A percentile compares a stretch with the other conserved stretches of the same genome.
phyloP scores from a whole-genome alignment of 495 filamentous ascomycete genomes.

The Tuber melanosporum region DNA sequence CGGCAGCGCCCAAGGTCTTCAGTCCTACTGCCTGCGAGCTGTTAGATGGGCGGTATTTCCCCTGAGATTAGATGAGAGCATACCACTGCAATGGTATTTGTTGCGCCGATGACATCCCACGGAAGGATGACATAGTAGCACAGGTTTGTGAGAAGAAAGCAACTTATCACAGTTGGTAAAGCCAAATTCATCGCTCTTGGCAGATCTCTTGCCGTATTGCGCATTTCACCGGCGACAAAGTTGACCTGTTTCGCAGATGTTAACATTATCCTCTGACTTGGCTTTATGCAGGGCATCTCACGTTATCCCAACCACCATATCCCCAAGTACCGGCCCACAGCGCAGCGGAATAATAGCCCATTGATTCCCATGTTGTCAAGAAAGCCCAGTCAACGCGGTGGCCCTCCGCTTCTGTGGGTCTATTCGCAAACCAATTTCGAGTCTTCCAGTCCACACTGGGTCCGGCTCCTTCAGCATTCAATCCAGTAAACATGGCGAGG shows the following conservation, averaged over 20 bases:
- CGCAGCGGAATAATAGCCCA: slow-evolving; percentile 52
- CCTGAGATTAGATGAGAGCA: not conserved
- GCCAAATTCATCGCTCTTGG: slow-evolving; percentile 54
- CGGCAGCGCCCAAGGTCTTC: slow-evolving; percentile 51
- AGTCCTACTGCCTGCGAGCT: slow-evolving; percentile 50
- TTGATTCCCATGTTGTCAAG: slow-evolving; percentile 48
- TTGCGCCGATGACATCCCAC: not conserved
- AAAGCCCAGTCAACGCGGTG: slow-evolving; percentile 48
- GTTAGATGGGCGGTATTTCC: not conserved
- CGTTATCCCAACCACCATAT: slow-evolving; percentile 58
- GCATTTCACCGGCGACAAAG: slow-evolving; percentile 53
- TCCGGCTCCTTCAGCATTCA: slow-evolving; percentile 40
- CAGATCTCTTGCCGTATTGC: slow-evolving; percentile 49
- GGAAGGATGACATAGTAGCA: not conserved
- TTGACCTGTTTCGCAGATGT: slow-evolving; percentile 45
- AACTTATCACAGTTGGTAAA: slow-evolving; percentile 51
- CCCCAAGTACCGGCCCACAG: slow-evolving; percentile 55
- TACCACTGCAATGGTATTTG: not conserved
- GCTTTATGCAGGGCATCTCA: slow-evolving; percentile 28
- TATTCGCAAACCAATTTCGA: slow-evolving; percentile 49
- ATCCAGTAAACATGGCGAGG: slow-evolving; percentile 9
- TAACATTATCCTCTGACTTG: slow-evolving; percentile 6
- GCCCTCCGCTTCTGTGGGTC: slow-evolving; percentile 48
- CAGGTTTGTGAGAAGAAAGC: slow-evolving; percentile 45
- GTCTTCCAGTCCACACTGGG: slow-evolving; percentile 51